Evolutionary conservation across 2,329 filamentous ascomycete species (phyloP).

Genomic region (Hypocrella siamensis): DNA sequence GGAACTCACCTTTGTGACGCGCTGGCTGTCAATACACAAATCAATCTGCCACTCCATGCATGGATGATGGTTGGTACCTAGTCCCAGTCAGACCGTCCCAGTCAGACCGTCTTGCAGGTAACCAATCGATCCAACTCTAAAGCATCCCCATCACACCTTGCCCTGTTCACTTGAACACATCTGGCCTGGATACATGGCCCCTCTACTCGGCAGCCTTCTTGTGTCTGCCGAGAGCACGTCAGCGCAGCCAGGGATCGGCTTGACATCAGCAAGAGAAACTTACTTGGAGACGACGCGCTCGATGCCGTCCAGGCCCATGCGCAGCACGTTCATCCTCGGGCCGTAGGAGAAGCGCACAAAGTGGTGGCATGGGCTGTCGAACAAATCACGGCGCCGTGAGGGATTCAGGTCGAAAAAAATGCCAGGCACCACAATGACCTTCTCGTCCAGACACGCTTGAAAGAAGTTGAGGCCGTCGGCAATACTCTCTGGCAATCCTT

Average conservation of each 20-base stretch:
- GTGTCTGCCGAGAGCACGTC: constrained; percentile 6
- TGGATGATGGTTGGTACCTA: no score
- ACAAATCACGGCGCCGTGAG: constrained; percentile 73
- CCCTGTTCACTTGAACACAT: not conserved
- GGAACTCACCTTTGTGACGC: no score
- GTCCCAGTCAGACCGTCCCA: no score
- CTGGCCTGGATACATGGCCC: not conserved
- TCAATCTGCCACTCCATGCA: no score
- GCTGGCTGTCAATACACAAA: no score
- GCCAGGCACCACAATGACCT: constrained; percentile 90
- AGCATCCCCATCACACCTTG: no score
- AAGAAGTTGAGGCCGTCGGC: constrained; percentile 95
- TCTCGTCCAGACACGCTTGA: constrained; percentile 80
- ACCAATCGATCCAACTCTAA: no score
- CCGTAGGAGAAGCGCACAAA: constrained; percentile 79
- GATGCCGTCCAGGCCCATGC: constrained; percentile 70
- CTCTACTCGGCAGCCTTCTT: constrained; percentile 6
- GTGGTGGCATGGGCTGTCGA: constrained; percentile 88
- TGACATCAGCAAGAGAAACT: constrained; percentile 10
- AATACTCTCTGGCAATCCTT: constrained; percentile 60
- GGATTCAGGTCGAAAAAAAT: constrained; percentile 98
- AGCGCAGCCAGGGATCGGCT: not conserved
- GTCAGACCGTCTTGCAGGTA: no score
- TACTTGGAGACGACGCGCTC: constrained; percentile 66
- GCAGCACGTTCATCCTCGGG: constrained; percentile 62